A percentile compares a stretch with the other conserved stretches of the same genome.
phyloP scores from a whole-genome alignment of 352 stramenopile genomes.

The Halophytophthora batemanensis region DNA sequence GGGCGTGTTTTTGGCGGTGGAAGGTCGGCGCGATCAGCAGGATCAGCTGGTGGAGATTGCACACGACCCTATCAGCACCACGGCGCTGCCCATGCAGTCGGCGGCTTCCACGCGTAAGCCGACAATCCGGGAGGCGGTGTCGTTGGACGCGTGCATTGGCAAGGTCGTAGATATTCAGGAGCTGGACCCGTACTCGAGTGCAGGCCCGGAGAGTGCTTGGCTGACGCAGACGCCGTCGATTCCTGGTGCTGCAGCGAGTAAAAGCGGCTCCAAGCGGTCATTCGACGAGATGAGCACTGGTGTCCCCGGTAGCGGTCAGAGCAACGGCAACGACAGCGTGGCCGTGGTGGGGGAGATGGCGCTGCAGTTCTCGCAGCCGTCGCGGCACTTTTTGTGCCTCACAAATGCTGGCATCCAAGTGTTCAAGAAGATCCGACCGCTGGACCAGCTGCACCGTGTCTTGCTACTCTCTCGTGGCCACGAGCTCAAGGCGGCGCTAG shows the following conservation, averaged over 20 bases:
- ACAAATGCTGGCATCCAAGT: conserved; percentile 86
- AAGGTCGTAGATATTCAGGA: conserved; percentile 85
- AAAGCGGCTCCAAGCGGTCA: conserved; percentile 49
- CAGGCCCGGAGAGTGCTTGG: conserved; percentile 22
- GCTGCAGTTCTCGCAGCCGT: conserved; percentile 78
- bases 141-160: conserved; percentile 68
- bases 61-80: conserved; percentile 68
- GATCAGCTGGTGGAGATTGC: conserved; percentile 75
- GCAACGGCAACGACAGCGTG: neutral
- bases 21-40: conserved; percentile 74
- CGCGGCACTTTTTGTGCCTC: conserved; percentile 83
- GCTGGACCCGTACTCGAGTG: conserved; percentile 38
- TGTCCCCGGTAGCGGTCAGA: conserved; percentile 3
- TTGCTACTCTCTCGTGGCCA: conserved; percentile 67
- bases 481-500: conserved; percentile 60
- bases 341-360: conserved; percentile 64
- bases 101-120: conserved; percentile 49
- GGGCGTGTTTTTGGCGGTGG: conserved; percentile 75
- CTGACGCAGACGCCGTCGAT: conserved; percentile 10
- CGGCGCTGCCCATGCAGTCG: conserved; percentile 50
- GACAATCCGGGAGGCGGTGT: conserved; percentile 74
- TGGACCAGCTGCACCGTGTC: conserved; percentile 83
- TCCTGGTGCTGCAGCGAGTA: conserved; percentile 7
- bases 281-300: conserved; percentile 76
- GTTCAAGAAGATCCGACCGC: conserved; percentile 87